Base-by-base conservation (phyloP, 1,284 basidiomycete species). In the Amylostereum areolatum region DNA sequence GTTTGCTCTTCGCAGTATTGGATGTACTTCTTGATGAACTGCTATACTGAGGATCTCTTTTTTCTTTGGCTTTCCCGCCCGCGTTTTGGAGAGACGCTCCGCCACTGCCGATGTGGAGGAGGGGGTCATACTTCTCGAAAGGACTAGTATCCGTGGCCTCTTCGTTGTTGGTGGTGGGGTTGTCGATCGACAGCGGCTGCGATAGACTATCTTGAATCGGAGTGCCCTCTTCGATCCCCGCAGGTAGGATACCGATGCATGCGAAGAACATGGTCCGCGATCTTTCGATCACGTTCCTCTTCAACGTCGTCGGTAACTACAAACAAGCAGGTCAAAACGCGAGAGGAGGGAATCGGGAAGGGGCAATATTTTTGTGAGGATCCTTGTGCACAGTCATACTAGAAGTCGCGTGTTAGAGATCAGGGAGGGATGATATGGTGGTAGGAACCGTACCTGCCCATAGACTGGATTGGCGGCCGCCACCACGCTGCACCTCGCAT, bases 371-470 rank as follows among this genome's bases (percentile, higher is more conserved):
- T 71, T 89, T 89, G 72, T 98, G 95, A 18, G 97, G 97, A 67
- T 99, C 97, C 72, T 99, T 99, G 75, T 99, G 96, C 25, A 99
- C 92, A n/a, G 69, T 99, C 97, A 67, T 99, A 99, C 90, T 97
- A 62, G n/a, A 55, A 50, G 24, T 2, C 12, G 9, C 33, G 40
- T 6, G 42, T n/a, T 25, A n/a, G 31, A 8, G 32, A 30, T 44
- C 5, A 47, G n/a, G 49, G 49, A 41, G 42, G 44, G 35, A 47
- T 27, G 25, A 18, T 45, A 8, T 18, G 42, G 47, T 27, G 36
- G 51, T 42, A 28, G 8, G 50, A 37, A 45, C 31, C 45, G 31
- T 18, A 59, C 91, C 73, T 97, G 96, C 43, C 97, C 97, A 63
- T 99, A 99, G 59, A 99, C 97, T 1, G 97, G 97, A 69, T 99